A percentile compares a stretch with the other conserved stretches of the same genome.
phyloP scores from a whole-genome alignment of 768 basidiomycete species.

The Obba rivulosa region DNA sequence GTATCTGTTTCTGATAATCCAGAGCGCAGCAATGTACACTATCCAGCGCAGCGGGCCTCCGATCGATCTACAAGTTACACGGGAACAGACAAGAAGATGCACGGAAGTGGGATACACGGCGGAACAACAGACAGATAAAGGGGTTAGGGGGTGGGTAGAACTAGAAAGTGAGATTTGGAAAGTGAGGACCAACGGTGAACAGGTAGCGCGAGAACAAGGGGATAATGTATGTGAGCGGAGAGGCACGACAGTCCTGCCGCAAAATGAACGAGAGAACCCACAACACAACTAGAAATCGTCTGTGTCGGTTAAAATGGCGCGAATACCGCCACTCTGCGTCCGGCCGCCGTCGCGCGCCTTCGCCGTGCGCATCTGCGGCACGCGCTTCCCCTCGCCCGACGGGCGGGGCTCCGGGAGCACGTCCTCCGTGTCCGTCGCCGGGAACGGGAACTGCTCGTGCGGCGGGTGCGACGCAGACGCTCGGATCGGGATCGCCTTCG shows the following conservation, averaged over 20 bases:
- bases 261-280: too few species aligned
- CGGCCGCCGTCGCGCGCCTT: conserved; percentile 76
- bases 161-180: too few species aligned
- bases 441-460: conserved; percentile 57
- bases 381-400: conserved; percentile 19
- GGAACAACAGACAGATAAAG: background rate
- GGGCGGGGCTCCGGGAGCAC: conserved; percentile 14
- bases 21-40: background rate
- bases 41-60: background rate
- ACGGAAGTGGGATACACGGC: background rate
- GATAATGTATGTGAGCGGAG: too few species aligned
- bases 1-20: too few species aligned
- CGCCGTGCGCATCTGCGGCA: conserved; percentile 63
- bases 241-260: too few species aligned
- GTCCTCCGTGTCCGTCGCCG: conserved; percentile 36
- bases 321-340: conserved; percentile 84
- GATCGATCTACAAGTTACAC: background rate
- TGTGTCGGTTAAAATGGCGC: conserved; percentile 49
- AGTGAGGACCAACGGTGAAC: too few species aligned
- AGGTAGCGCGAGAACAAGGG: too few species aligned
- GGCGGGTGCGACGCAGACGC: background rate
- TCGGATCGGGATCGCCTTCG: conserved; percentile 20
- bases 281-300: conserved; percentile 21
- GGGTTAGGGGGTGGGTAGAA: too few species aligned
- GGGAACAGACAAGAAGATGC: background rate